phyloP scores from a whole-genome alignment of 495 filamentous ascomycete species.

The Penicillium manginii region DNA sequence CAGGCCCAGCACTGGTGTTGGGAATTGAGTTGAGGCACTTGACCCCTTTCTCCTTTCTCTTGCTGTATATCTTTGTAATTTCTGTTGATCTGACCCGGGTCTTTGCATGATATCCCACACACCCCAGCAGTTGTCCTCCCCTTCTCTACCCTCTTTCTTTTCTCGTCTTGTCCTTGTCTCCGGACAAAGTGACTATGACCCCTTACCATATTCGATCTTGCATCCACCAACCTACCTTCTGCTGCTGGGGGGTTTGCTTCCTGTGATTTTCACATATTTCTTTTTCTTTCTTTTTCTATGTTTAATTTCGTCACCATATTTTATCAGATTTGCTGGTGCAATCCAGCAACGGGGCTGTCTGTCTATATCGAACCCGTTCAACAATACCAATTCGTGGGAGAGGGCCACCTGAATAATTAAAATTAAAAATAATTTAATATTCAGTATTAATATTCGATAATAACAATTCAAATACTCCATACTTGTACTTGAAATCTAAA shows the following conservation, averaged over 20 bases:
- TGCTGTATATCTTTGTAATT: constrained; percentile 27
- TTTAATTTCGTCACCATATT: neutral
- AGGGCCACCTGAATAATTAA: neutral
- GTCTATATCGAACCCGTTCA: neutral
- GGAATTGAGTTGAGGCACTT: constrained; percentile 14
- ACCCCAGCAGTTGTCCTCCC: constrained; percentile 20
- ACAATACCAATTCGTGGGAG: neutral
- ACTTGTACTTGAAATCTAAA: neutral
- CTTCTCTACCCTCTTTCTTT: constrained; percentile 3
- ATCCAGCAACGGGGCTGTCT: neutral
- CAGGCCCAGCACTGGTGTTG: constrained; percentile 42
- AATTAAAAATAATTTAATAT: neutral
- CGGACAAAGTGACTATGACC: neutral
- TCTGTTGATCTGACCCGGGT: constrained; percentile 16
- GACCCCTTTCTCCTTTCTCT: constrained; percentile 15
- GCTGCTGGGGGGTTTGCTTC: neutral
- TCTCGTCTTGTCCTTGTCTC: constrained; percentile 9
- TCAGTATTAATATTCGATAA: neutral
- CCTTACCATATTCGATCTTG: neutral
- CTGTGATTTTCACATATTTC: constrained; percentile 1
- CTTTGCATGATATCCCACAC: constrained; percentile 38
- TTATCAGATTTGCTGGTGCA: neutral
- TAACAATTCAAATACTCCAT: neutral
- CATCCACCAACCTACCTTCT: neutral
- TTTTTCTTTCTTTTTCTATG: neutral